Conservation (phyloP, 2,329 filamentous ascomycete genomes). For the Fusarium secorum region DNA sequence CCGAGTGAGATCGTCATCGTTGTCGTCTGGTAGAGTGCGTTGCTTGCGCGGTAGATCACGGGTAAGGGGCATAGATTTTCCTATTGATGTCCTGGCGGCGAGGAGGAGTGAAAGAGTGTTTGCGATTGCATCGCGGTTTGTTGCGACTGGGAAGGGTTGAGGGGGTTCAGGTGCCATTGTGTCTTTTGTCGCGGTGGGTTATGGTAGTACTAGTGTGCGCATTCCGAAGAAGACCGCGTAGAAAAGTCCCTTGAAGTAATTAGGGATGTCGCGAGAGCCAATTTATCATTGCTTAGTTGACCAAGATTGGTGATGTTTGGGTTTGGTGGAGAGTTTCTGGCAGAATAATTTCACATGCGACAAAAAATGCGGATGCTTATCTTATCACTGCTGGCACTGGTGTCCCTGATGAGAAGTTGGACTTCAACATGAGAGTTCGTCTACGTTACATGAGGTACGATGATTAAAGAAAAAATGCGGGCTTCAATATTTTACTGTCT, state of each 20-base stretch:
- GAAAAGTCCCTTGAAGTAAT: too few relatives aligned
- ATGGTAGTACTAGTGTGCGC: not conserved
- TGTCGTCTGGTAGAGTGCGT: constrained; percentile 18
- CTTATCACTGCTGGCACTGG: constrained; percentile 26
- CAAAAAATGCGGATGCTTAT: constrained; percentile 24
- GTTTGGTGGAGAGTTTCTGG: constrained; percentile 24
- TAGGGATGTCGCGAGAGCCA: not conserved
- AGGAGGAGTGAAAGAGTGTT: constrained; percentile 54
- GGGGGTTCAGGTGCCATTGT: constrained; percentile 37
- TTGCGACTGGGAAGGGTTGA: constrained; percentile 47
- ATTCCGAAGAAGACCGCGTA: not conserved
- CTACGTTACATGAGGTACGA: not conserved
- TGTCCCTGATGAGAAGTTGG: not conserved
- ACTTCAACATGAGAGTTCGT: not conserved
- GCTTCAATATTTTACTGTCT: not conserved
- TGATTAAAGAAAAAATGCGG: not conserved
- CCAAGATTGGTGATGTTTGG: constrained; percentile 15
- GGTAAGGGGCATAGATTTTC: constrained; percentile 43
- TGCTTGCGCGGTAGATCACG: constrained; percentile 20
- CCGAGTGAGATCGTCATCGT: constrained; percentile 41
- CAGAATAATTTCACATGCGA: constrained; percentile 41
- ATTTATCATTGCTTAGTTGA: not conserved
- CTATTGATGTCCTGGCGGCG: constrained; percentile 47
- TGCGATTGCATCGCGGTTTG: constrained; percentile 50
- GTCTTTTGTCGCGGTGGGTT: not conserved